Evolutionary conservation across 2,329 filamentous ascomycete species (phyloP).

Genomic region (Lecanosticta acicola): DNA sequence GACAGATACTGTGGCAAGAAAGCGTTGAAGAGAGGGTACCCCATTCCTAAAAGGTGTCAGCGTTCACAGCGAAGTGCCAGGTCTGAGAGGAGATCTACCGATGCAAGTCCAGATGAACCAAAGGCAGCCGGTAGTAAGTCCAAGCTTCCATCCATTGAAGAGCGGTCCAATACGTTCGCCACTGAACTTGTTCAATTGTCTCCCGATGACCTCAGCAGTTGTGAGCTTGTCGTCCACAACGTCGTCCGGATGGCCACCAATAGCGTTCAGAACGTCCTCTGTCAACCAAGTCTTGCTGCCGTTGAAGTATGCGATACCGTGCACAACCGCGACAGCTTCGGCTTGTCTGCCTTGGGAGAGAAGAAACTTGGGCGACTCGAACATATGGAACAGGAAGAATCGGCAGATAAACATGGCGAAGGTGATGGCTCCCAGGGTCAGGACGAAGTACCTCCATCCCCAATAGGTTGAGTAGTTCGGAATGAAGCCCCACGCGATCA

Average conservation of each 20-base stretch:
- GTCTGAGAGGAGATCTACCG: no score
- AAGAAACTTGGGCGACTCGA: constrained; percentile 80
- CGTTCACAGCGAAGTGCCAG: no score
- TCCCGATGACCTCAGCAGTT: constrained; percentile 48
- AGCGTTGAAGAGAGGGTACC: constrained; percentile 81
- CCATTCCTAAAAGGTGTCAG: no score
- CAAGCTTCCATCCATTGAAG: constrained; percentile 46
- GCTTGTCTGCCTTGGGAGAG: constrained; percentile 69
- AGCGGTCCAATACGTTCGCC: constrained; percentile 60
- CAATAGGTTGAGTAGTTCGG: constrained; percentile 47
- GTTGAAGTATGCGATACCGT: constrained; percentile 17
- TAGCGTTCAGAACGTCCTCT: constrained; percentile 57
- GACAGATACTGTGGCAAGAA: constrained; percentile 84
- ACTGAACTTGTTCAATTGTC: constrained; percentile 62
- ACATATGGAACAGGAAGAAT: constrained; percentile 74
- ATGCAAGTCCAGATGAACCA: constrained; percentile 68
- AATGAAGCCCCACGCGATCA: constrained; percentile 34
- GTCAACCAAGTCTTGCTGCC: constrained; percentile 67
- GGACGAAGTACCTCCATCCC: constrained; percentile 71
- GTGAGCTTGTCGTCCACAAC: constrained; percentile 38
- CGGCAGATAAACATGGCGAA: constrained; percentile 72
- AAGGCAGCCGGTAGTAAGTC: constrained; percentile 47
- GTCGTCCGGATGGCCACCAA: constrained; percentile 52
- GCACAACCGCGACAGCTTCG: constrained; percentile 67
- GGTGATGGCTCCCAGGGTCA: constrained; percentile 65